These are phyloP conservation scores for Trichophyton equinum DNA, from an alignment of 2,329 filamentous ascomycete species.

Conservation along the genomic window DNA sequence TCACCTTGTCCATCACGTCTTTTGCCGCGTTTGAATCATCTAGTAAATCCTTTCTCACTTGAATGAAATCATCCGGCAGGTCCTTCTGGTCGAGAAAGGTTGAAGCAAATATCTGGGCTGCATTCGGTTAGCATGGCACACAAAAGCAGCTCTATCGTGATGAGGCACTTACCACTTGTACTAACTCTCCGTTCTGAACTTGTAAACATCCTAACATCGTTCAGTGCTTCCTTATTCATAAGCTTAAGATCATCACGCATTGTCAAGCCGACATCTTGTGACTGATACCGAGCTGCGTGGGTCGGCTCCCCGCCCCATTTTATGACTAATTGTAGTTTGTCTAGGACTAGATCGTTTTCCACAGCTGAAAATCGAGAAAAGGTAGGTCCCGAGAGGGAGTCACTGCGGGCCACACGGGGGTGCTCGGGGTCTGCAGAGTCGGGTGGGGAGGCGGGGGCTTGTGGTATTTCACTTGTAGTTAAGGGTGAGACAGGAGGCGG, in stretches of 20 bases:
- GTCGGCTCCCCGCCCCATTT: slow-evolving; percentile 99
- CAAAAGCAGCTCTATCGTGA: not conserved
- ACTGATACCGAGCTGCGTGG: slow-evolving; percentile 90
- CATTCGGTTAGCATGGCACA: slow-evolving; percentile 6
- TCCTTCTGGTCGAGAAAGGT: slow-evolving; percentile 83
- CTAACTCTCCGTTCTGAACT: slow-evolving; percentile 91
- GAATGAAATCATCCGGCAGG: slow-evolving; percentile 72
- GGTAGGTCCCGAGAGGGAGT: slow-evolving; percentile 79
- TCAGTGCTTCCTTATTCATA: slow-evolving; percentile 81
- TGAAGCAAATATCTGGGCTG: slow-evolving; percentile 83
- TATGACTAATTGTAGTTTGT: slow-evolving; percentile 94
- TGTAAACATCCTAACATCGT: slow-evolving; percentile 88
- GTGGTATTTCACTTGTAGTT: slow-evolving; percentile 9
- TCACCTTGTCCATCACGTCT: slow-evolving; percentile 98
- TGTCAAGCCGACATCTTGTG: slow-evolving; percentile 85
- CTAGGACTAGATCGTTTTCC: slow-evolving; percentile 82
- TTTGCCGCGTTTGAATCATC: slow-evolving; percentile 98
- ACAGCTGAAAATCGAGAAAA: slow-evolving; percentile 88
- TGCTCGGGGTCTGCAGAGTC: slow-evolving; percentile 19
- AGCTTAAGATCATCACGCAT: slow-evolving; percentile 91
- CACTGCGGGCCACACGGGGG: slow-evolving; percentile 49
- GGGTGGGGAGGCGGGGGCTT: slow-evolving; percentile 9
- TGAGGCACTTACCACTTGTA: slow-evolving; percentile 50
- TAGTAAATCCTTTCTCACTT: slow-evolving; percentile 81
- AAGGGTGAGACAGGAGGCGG: slow-evolving; percentile 8